These are phyloP conservation scores for Phanerodontia chrysosporium DNA, from an alignment of 768 basidiomycete species.

Conservation along the genomic window DNA sequence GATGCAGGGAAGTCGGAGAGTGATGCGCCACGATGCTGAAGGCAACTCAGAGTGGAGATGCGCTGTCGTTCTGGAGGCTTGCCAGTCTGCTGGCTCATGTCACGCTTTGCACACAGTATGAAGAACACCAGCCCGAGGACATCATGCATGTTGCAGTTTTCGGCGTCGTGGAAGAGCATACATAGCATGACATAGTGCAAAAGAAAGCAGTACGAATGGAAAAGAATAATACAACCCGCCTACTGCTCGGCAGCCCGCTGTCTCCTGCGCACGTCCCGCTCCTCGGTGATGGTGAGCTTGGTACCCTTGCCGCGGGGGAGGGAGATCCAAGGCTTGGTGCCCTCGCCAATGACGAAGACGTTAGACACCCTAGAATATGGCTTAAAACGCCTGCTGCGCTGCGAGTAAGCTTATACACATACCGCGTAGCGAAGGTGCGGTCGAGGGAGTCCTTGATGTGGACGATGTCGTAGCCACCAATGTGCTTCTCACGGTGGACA, in stretches of 20 bases:
- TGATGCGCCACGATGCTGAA: background rate
- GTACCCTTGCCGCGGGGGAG: conserved; percentile 96
- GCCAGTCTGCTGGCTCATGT: too few species aligned
- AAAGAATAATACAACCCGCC: conserved; percentile 23
- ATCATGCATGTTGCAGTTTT: conserved; percentile 25
- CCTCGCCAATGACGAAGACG: conserved; percentile 98
- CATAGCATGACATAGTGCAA: conserved; percentile 25
- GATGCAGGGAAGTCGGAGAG: too few species aligned
- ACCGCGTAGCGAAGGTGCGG: conserved; percentile 97
- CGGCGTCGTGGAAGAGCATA: conserved; percentile 26
- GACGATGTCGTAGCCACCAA: conserved; percentile 98
- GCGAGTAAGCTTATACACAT: too few species aligned
- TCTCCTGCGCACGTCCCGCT: conserved; percentile 90
- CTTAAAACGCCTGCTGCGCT: too few species aligned
- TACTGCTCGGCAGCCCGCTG: conserved; percentile 66
- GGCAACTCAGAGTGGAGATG: too few species aligned
- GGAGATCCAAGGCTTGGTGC: conserved; percentile 93
- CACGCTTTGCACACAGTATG: background rate
- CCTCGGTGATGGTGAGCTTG: conserved; percentile 95
- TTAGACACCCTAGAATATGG: conserved; percentile 69
- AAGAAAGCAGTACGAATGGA: conserved; percentile 14
- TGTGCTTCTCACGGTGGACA: conserved; percentile 93
- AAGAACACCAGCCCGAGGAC: conserved; percentile 3
- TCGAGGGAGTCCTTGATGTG: conserved; percentile 96
- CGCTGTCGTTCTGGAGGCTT: too few species aligned